Conservation (phyloP, 169 alveolate species). For the Plasmodium ovale region DNA sequence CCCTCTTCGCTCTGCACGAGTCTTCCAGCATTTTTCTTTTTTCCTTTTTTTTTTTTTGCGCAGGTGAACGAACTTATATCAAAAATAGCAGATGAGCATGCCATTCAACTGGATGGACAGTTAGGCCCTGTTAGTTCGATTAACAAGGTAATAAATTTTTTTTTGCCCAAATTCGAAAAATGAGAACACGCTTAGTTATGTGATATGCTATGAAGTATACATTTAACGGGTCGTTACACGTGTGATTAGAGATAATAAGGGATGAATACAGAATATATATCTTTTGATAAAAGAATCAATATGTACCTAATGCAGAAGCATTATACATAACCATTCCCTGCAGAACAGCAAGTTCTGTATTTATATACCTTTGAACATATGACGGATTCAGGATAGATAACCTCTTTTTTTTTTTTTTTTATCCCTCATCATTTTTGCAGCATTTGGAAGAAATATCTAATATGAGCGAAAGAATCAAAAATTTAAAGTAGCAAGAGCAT, state of each 20-base stretch:
- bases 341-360: too few species aligned
- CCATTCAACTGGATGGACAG: slow-evolving; percentile 58
- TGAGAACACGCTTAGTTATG: neutral
- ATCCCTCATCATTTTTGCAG: slow-evolving; percentile 9
- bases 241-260: too few species aligned
- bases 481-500: slow-evolving; percentile 22
- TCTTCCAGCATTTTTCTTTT: neutral
- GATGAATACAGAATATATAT: too few species aligned
- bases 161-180: neutral
- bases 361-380: neutral
- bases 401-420: neutral
- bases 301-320: too few species aligned
- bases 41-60: slow-evolving; percentile 8
- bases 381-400: neutral
- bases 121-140: slow-evolving; percentile 59
- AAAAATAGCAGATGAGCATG: slow-evolving; percentile 73
- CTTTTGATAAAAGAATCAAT: too few species aligned
- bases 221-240: too few species aligned
- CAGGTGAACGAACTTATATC: slow-evolving; percentile 68
- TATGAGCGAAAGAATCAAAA: slow-evolving; percentile 74
- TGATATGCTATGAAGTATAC: too few species aligned
- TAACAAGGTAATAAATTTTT: slow-evolving; percentile 22
- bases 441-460: slow-evolving; percentile 67
- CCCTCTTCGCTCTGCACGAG: too few species aligned
- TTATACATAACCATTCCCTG: too few species aligned